These are phyloP conservation scores for Croton setiger DNA, from an alignment of 441 rosid genomes.

Conservation along the genomic window DNA sequence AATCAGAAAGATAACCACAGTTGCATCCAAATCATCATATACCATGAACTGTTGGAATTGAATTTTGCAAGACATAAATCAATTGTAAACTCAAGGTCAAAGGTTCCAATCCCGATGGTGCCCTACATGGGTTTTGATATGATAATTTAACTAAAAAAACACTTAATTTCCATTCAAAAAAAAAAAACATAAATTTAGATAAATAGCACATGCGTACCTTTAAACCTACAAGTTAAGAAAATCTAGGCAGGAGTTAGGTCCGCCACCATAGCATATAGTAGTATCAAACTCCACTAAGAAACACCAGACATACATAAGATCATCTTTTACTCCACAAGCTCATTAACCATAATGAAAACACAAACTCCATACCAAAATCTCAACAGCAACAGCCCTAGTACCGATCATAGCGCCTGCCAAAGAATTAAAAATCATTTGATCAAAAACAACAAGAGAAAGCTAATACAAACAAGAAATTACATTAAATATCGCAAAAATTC, in stretches of 20 bases:
- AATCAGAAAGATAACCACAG: too few species aligned
- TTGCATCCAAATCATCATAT: too few species aligned
- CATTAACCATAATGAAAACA: conserved; percentile 20
- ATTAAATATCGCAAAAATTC: not conserved
- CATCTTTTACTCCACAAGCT: conserved; percentile 24
- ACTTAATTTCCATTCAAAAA: not conserved
- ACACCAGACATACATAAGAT: conserved; percentile 19
- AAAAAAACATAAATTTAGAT: not conserved
- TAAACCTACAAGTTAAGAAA: conserved; percentile 23
- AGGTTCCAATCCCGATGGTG: too few species aligned
- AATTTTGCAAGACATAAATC: too few species aligned
- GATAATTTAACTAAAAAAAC: not conserved
- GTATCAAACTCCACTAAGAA: conserved; percentile 23
- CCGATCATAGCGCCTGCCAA: conserved; percentile 52
- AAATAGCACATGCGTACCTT: conserved; percentile 23
- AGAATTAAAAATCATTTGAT: not conserved
- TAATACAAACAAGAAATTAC: not conserved
- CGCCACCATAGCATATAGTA: conserved; percentile 20
- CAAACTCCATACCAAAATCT: conserved; percentile 21
- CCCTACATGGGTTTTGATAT: too few species aligned
- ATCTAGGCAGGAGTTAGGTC: conserved; percentile 19
- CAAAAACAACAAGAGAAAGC: not conserved
- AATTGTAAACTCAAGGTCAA: too few species aligned
- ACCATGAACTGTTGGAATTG: too few species aligned
- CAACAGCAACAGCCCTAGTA: conserved; percentile 30